Conservation (phyloP, 108 stramenopile genomes). For the Discostella stelligeroides region DNA sequence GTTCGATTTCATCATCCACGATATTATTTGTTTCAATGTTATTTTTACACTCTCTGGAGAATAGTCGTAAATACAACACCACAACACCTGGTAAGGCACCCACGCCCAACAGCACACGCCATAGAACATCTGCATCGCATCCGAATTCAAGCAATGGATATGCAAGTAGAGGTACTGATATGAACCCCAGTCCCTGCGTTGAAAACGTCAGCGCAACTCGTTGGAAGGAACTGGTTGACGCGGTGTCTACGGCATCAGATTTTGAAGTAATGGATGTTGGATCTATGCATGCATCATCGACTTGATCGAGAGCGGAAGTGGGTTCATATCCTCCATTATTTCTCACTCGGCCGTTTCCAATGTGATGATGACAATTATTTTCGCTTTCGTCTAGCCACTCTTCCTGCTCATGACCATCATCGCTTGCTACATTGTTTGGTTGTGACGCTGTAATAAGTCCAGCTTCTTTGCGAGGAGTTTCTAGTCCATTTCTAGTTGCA, state of each 20-base stretch:
- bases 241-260: not conserved
- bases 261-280: not conserved
- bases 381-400: constrained; percentile 11
- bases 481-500: not conserved
- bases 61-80: constrained; percentile 39
- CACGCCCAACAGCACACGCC: constrained; percentile 46
- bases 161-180: constrained; percentile 52
- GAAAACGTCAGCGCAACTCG: constrained; percentile 64
- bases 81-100: constrained; percentile 55
- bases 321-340: constrained; percentile 11
- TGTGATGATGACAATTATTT: not conserved
- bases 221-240: constrained; percentile 25
- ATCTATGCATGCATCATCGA: not conserved
- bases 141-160: constrained; percentile 34
- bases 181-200: constrained; percentile 65
- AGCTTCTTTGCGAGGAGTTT: too few species aligned
- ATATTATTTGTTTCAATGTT: not conserved
- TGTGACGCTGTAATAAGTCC: not conserved
- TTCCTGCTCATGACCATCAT: not conserved
- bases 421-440: constrained; percentile 1
- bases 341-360: not conserved
- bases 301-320: not conserved
- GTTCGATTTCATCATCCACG: not conserved
- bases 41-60: constrained; percentile 2
- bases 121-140: constrained; percentile 31